These are phyloP conservation scores for Trematosphaeria pertusa DNA, from an alignment of 2,329 filamentous ascomycete species.

Conservation along the genomic window DNA sequence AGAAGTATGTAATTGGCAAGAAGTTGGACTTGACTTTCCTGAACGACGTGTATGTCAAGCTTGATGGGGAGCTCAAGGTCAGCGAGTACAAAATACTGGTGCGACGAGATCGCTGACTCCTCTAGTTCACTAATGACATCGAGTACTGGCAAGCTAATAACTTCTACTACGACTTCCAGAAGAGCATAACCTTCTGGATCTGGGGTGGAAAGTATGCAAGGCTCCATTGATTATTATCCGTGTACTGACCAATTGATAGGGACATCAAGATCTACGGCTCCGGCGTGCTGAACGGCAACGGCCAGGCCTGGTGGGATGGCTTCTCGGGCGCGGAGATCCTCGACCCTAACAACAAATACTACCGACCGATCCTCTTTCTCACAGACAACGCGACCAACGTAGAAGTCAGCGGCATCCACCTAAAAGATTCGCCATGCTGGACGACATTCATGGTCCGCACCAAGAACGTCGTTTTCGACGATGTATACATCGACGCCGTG, in stretches of 20 bases:
- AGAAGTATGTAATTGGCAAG: conserved; percentile 65
- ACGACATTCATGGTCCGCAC: conserved; percentile 68
- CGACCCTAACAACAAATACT: conserved; percentile 62
- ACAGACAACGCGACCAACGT: conserved; percentile 68
- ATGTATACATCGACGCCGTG: conserved; percentile 62
- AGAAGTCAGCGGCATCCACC: conserved; percentile 63
- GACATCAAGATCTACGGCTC: conserved; percentile 66
- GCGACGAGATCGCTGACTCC: conserved; percentile 10
- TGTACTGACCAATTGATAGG: conserved; percentile 19
- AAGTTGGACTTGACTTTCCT: conserved; percentile 66
- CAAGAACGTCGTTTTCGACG: conserved; percentile 61
- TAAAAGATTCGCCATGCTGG: conserved; percentile 69
- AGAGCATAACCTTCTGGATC: conserved; percentile 68
- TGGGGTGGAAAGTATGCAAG: conserved; percentile 62
- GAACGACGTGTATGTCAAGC: conserved; percentile 63
- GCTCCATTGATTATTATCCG: background rate
- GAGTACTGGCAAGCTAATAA: conserved; percentile 59
- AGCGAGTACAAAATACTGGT: background rate
- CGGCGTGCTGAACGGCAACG: conserved; percentile 61
- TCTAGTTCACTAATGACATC: conserved; percentile 55
- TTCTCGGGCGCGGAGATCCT: conserved; percentile 57
- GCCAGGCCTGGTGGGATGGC: conserved; percentile 57
- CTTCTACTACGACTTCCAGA: conserved; percentile 60
- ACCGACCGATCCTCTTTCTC: conserved; percentile 66
- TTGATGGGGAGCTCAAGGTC: conserved; percentile 62